Conservation (phyloP, 805 yeast species). For the Saccharomycopsis synnaedendra region DNA sequence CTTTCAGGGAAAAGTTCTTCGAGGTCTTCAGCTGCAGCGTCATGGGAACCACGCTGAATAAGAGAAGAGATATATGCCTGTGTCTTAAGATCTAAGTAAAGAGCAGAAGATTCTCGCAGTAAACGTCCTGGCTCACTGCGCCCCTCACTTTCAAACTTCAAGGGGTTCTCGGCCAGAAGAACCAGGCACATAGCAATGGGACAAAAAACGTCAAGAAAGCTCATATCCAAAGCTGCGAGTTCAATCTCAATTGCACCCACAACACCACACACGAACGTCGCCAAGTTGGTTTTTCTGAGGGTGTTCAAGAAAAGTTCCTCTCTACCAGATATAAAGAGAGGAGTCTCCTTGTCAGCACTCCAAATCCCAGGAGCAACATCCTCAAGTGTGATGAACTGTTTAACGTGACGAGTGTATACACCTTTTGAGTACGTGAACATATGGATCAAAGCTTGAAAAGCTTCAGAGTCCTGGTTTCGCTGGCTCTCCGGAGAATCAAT, state of each 20-base stretch:
- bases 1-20: slow-evolving; percentile 17
- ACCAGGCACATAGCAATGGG: slow-evolving; percentile 32
- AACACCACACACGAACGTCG: slow-evolving; percentile 81
- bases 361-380: slow-evolving; percentile 64
- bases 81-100: slow-evolving; percentile 81
- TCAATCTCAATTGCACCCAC: slow-evolving; percentile 81
- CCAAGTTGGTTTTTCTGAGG: slow-evolving; percentile 72
- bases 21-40: slow-evolving; percentile 57
- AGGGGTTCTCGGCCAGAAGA: background rate
- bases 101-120: slow-evolving; percentile 67
- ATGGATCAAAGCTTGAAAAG: slow-evolving; percentile 15
- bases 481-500: no score
- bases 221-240: slow-evolving; percentile 73
- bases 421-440: slow-evolving; percentile 14
- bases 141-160: slow-evolving; percentile 5
- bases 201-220: slow-evolving; percentile 79
- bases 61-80: slow-evolving; percentile 90
- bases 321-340: slow-evolving; percentile 43
- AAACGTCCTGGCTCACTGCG: slow-evolving; percentile 38
- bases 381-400: slow-evolving; percentile 60
- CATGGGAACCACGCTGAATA: slow-evolving; percentile 53
- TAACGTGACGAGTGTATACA: slow-evolving; percentile 21
- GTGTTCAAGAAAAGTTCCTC: slow-evolving; percentile 55
- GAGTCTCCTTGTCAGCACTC: slow-evolving; percentile 46
- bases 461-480: slow-evolving; percentile 9